phyloP scores from a whole-genome alignment of 2,329 filamentous ascomycete species.

The Penicillium crustosum region DNA sequence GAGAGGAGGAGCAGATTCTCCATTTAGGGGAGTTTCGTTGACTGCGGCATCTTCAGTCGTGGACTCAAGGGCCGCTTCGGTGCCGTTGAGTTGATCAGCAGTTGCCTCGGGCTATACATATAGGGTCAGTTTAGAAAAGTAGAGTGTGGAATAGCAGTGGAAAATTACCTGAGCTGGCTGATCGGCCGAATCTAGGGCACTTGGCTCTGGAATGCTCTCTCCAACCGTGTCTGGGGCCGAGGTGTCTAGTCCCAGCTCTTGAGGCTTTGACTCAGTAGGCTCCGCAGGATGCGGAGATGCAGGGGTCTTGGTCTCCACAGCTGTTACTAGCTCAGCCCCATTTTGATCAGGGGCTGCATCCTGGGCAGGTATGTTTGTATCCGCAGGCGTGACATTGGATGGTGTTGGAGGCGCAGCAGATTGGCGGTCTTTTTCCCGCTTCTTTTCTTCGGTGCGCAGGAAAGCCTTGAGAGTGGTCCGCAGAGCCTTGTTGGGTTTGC shows the following conservation, averaged over 20 bases:
- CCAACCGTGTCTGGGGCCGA: constrained; percentile 5
- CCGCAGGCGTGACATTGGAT: constrained; percentile 25
- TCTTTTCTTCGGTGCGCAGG: constrained; percentile 86
- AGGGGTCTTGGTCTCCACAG: constrained; percentile 9
- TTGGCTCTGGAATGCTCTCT: constrained; percentile 7
- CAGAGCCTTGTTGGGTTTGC: constrained; percentile 85
- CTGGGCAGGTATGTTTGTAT: constrained; percentile 17
- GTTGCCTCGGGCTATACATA: constrained; percentile 16
- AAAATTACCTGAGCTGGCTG: constrained; percentile 21
- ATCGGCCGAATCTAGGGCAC: constrained; percentile 8
- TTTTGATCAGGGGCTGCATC: constrained; percentile 23
- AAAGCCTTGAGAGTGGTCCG: constrained; percentile 91
- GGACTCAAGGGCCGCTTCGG: constrained; percentile 13
- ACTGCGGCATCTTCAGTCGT: constrained; percentile 13
- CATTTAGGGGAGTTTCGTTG: background rate
- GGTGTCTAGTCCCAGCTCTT: constrained; percentile 10
- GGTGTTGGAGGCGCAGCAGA: constrained; percentile 36
- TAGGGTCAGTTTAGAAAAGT: background rate
- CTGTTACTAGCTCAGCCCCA: constrained; percentile 16
- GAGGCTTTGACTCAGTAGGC: constrained; percentile 12
- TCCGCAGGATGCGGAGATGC: constrained; percentile 8
- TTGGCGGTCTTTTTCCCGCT: constrained; percentile 65
- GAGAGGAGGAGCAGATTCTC: background rate
- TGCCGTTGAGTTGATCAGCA: constrained; percentile 10
- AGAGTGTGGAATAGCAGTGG: background rate